Conservation (phyloP, 805 yeast species). For the Tetrapisispora taiwanensis region DNA sequence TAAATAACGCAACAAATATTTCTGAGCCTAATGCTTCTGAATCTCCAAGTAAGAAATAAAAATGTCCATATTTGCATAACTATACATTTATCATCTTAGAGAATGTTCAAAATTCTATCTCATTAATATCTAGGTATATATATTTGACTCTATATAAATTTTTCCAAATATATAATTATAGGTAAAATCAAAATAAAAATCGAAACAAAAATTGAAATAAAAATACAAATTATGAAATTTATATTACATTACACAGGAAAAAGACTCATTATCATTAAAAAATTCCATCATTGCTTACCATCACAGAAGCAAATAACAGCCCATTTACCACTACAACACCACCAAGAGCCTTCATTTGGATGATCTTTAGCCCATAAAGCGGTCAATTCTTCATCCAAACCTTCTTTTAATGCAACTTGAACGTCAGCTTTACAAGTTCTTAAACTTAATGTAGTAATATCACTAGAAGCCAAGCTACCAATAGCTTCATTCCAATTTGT, state of each 20-base stretch:
- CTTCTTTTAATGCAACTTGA: conserved; percentile 69
- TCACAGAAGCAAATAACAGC: conserved; percentile 63
- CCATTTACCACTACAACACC: conserved; percentile 89
- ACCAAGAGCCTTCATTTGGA: conserved; percentile 57
- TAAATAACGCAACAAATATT: not conserved
- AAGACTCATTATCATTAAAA: too few relatives aligned
- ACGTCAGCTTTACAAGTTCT: conserved; percentile 97
- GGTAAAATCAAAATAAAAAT: too few relatives aligned
- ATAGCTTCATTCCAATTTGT: conserved; percentile 67
- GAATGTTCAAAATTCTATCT: too few relatives aligned
- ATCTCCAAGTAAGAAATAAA: not conserved
- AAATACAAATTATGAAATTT: too few relatives aligned
- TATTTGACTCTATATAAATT: too few relatives aligned
- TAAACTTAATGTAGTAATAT: conserved; percentile 59
- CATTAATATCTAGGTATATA: too few relatives aligned
- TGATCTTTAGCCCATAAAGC: conserved; percentile 49
- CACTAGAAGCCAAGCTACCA: conserved; percentile 52
- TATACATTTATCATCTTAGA: too few relatives aligned
- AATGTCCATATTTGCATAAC: not conserved
- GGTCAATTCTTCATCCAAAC: conserved; percentile 59
- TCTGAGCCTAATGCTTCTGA: not conserved
- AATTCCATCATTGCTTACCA: not conserved
- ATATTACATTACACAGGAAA: too few relatives aligned
- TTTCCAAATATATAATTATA: too few relatives aligned
- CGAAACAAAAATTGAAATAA: too few relatives aligned